These are phyloP conservation scores for Mediolabrus comicus DNA, from an alignment of 108 stramenopile species.

Conservation along the genomic window DNA sequence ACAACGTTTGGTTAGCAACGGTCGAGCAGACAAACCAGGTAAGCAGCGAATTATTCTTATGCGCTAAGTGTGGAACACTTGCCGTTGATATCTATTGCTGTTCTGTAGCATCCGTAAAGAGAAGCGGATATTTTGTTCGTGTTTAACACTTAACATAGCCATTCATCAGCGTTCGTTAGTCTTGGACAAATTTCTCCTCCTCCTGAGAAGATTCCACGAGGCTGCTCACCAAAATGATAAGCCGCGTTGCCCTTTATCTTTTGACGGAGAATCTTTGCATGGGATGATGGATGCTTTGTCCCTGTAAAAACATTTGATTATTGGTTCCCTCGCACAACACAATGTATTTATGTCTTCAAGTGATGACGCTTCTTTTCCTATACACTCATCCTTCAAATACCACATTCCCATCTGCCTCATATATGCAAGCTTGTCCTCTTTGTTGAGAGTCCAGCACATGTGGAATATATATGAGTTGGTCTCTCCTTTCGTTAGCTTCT, in stretches of 20 bases:
- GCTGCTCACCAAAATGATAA: constrained; percentile 65
- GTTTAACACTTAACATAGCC: too few relatives aligned
- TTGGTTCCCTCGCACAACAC: constrained; percentile 54
- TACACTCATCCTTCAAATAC: constrained; percentile 59
- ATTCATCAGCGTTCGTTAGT: too few relatives aligned
- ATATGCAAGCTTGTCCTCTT: constrained; percentile 74
- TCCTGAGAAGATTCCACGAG: too few relatives aligned
- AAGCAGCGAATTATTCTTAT: too few relatives aligned
- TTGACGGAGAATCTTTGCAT: constrained; percentile 50
- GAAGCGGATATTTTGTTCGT: too few relatives aligned
- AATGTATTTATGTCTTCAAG: constrained; percentile 8
- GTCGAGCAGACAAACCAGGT: too few relatives aligned
- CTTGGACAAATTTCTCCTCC: too few relatives aligned
- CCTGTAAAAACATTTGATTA: constrained; percentile 52
- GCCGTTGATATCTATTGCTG: too few relatives aligned
- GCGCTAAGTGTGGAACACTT: too few relatives aligned
- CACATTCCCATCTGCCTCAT: constrained; percentile 80
- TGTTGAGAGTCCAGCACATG: constrained; percentile 85
- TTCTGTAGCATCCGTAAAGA: too few relatives aligned
- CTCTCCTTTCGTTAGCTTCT: constrained; percentile 27
- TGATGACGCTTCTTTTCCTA: constrained; percentile 21
- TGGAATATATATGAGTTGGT: constrained; percentile 46
- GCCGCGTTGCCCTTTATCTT: constrained; percentile 33
- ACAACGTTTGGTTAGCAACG: too few relatives aligned
- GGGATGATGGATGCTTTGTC: constrained; percentile 71